phyloP scores from a whole-genome alignment of 2,329 filamentous ascomycete species.

The Aspergillus sp. region DNA sequence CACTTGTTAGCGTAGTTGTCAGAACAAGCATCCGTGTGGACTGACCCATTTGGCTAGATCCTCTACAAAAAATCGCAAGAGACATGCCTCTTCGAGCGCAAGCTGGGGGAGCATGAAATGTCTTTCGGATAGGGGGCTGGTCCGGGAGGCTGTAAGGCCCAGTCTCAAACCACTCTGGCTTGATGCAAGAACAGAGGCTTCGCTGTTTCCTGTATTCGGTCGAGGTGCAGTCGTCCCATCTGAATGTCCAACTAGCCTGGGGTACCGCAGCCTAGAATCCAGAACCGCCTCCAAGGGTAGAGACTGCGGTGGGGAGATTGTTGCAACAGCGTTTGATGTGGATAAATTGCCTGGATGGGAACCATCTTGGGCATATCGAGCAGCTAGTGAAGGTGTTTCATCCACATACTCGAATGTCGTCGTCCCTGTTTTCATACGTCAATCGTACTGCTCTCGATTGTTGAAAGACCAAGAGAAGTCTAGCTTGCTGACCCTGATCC shows the following conservation, averaged over 20 bases:
- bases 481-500: neutral
- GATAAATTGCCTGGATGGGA: too few species aligned
- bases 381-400: slow-evolving; percentile 10
- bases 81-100: slow-evolving; percentile 14
- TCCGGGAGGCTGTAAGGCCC: neutral
- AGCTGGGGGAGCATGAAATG: slow-evolving; percentile 2
- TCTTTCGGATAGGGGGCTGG: neutral
- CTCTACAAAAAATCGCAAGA: slow-evolving; percentile 19
- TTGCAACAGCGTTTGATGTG: too few species aligned
- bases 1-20: slow-evolving; percentile 21
- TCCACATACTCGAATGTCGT: slow-evolving; percentile 7
- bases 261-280: too few species aligned
- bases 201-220: neutral
- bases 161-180: neutral
- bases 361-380: neutral
- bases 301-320: too few species aligned
- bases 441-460: neutral
- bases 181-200: neutral
- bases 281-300: too few species aligned
- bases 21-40: neutral
- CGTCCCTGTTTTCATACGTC: neutral
- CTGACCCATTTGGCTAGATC: slow-evolving; percentile 17
- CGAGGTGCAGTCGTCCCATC: neutral
- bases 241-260: too few species aligned
- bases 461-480: neutral